A percentile compares a stretch with the other conserved stretches of the same genome.
Conservation (phyloP, 148 eudicot genomes). For the Cornus florida region DNA sequence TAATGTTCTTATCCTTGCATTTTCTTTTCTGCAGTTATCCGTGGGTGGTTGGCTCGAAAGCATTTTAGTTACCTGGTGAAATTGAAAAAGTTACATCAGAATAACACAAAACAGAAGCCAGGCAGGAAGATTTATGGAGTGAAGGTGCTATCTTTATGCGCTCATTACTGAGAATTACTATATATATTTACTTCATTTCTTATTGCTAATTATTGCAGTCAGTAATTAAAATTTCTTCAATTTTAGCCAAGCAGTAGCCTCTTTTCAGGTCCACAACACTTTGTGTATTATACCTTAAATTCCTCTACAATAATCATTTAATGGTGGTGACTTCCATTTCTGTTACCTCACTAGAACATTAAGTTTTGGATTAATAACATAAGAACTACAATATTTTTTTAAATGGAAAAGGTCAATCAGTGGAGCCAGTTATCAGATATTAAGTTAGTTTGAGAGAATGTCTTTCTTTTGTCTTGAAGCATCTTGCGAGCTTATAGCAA, state of each 20-base stretch:
- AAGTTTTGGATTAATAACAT: no score
- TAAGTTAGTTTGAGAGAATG: no score
- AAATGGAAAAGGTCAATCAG: no score
- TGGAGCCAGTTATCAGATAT: no score
- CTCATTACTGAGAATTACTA: not conserved
- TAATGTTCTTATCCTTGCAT: not conserved
- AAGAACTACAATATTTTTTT: not conserved
- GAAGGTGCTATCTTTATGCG: conserved; percentile 43
- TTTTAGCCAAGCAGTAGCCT: not conserved
- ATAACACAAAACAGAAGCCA: conserved; percentile 25
- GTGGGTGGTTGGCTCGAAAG: conserved; percentile 76
- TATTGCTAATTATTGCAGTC: not conserved
- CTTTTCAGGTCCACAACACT: not conserved
- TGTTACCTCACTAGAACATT: not conserved
- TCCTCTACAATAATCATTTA: not conserved
- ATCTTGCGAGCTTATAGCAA: no score
- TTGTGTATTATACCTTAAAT: not conserved
- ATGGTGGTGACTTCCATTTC: not conserved
- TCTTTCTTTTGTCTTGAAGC: no score
- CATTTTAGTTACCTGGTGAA: conserved; percentile 39
- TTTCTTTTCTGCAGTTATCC: conserved; percentile 50
- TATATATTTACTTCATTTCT: no score
- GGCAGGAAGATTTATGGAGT: conserved; percentile 38
- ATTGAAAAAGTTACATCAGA: conserved; percentile 25
- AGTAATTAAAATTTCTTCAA: not conserved